Conservation (phyloP, 305 asterid genomes). For the Fraxinus ornus region DNA sequence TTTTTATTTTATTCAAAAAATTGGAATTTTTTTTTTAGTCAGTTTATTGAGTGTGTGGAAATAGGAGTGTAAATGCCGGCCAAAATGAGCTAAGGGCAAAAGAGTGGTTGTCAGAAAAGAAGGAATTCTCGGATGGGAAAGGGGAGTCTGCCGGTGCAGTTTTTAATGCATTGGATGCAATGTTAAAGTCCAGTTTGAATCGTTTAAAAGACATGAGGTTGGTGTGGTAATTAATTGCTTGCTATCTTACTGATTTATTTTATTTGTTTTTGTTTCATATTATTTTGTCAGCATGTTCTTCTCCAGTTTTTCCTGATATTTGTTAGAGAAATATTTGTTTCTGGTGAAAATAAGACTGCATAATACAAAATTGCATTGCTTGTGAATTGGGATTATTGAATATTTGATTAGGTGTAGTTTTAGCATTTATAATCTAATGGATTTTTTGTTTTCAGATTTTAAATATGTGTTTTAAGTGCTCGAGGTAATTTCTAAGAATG, state of each 20-base stretch:
- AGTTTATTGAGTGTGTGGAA: background rate
- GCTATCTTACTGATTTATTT: background rate
- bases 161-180: slow-evolving; percentile 68
- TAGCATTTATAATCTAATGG: background rate
- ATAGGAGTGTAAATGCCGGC: slow-evolving; percentile 32
- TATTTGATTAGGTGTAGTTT: background rate
- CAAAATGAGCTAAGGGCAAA: slow-evolving; percentile 25
- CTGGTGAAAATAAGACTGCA: background rate
- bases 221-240: slow-evolving; percentile 15
- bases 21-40: background rate
- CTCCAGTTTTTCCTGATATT: background rate
- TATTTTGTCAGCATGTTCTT: slow-evolving; percentile 18
- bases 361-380: background rate
- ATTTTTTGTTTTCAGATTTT: background rate
- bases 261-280: background rate
- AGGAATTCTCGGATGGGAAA: slow-evolving; percentile 39
- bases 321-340: background rate
- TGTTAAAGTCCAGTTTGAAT: slow-evolving; percentile 72
- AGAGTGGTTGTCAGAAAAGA: slow-evolving; percentile 21
- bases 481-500: background rate
- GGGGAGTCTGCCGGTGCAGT: slow-evolving; percentile 55
- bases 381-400: background rate
- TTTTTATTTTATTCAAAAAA: slow-evolving; percentile 1
- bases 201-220: slow-evolving; percentile 77
- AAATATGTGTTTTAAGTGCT: background rate